Conservation (phyloP, 2,329 filamentous ascomycete species). For the Pyricularia pennisetigena region DNA sequence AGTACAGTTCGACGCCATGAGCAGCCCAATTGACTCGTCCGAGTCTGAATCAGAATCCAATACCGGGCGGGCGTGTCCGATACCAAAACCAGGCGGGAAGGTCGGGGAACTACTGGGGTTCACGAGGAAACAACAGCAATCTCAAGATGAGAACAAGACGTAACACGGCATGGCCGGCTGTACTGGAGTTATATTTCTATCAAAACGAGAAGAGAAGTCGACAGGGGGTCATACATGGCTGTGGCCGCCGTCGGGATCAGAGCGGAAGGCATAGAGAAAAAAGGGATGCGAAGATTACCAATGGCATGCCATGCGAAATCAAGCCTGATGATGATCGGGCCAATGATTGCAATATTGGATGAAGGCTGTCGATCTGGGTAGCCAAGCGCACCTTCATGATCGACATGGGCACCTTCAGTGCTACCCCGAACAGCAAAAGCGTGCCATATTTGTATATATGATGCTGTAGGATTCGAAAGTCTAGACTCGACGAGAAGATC, state of each 20-base stretch:
- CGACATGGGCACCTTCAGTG: not conserved
- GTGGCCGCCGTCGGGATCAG: not conserved
- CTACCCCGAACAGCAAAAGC: not conserved
- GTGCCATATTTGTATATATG: not conserved
- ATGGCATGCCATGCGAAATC: not conserved
- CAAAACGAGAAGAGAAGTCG: not conserved
- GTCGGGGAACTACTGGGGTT: conserved; percentile 50
- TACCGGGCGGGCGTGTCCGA: conserved; percentile 66
- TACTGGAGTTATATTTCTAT: not conserved
- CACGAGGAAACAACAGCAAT: conserved; percentile 25
- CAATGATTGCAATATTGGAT: not conserved
- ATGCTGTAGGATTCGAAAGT: not conserved
- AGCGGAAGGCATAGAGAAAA: not conserved
- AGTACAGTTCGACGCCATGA: conserved; percentile 33
- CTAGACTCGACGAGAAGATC: not conserved
- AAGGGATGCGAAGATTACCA: not conserved
- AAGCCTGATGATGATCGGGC: not conserved
- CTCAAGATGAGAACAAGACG: conserved; percentile 5
- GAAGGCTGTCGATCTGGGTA: not conserved
- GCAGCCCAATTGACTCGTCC: conserved; percentile 15
- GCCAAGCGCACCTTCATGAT: not conserved
- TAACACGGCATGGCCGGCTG: not conserved
- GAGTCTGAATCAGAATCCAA: not conserved
- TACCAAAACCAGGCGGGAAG: conserved; percentile 76
- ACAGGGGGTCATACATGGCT: not conserved